These are phyloP conservation scores for Cichorium intybus DNA, from an alignment of 140 eudicot species.

Conservation along the genomic window DNA sequence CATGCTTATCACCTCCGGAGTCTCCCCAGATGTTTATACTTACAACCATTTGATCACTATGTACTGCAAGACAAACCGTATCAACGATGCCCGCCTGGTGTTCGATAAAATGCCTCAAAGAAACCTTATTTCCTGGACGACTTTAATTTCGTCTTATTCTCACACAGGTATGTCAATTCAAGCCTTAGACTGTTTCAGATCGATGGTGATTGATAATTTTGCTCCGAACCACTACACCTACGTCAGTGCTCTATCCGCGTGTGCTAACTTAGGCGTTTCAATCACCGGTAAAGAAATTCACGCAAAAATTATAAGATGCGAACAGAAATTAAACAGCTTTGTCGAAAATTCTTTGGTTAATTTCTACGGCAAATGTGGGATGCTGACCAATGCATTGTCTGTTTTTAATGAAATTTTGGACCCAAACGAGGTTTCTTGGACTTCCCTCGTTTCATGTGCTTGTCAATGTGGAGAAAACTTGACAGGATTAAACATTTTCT, in stretches of 20 bases:
- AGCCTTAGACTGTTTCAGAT: conserved; percentile 42
- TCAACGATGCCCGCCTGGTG: conserved; percentile 52
- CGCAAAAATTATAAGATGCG: conserved; percentile 38
- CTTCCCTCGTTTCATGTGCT: conserved; percentile 52
- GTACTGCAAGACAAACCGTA: conserved; percentile 41
- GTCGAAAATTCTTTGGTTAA: conserved; percentile 63
- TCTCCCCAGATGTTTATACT: conserved; percentile 45
- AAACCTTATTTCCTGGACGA: conserved; percentile 66
- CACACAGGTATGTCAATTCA: conserved; percentile 37
- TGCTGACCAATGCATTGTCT: conserved; percentile 37
- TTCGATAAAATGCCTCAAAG: conserved; percentile 62
- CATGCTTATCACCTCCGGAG: conserved; percentile 42
- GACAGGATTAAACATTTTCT: conserved; percentile 47
- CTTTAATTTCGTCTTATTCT: conserved; percentile 51
- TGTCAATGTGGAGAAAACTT: conserved; percentile 56
- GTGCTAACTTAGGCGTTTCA: conserved; percentile 36
- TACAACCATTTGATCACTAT: conserved; percentile 59
- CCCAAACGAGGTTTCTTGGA: conserved; percentile 61
- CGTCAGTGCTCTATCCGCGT: conserved; percentile 60
- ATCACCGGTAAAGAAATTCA: conserved; percentile 63
- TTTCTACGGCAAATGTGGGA: conserved; percentile 76
- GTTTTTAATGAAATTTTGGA: conserved; percentile 50
- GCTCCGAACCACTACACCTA: conserved; percentile 55
- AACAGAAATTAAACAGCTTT: conserved; percentile 40
- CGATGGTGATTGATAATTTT: conserved; percentile 50